Conservation (phyloP, 2,329 filamentous ascomycete species). For the Dichotomopilus funicola region DNA sequence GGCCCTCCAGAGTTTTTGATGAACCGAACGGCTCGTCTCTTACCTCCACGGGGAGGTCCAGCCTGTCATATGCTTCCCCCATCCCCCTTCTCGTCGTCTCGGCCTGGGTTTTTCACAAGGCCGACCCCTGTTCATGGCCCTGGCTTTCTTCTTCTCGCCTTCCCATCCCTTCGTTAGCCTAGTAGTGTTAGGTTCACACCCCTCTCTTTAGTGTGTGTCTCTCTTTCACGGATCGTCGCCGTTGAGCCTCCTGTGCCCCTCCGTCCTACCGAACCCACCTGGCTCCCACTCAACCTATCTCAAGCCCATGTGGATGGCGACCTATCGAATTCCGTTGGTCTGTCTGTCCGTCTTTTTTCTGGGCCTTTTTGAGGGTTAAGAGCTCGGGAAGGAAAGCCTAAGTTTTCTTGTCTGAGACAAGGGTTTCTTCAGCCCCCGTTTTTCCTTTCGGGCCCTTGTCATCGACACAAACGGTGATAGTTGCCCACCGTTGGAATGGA, state of each 20-base stretch:
- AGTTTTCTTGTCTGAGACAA: conserved; percentile 13
- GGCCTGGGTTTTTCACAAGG: conserved; percentile 16
- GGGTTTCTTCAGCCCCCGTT: conserved; percentile 21
- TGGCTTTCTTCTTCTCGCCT: conserved; percentile 9
- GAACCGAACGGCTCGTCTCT: conserved; percentile 12
- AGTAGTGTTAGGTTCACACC: conserved; percentile 21
- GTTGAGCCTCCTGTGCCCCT: conserved; percentile 23
- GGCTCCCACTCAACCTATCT: conserved; percentile 17
- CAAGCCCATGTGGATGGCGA: not conserved
- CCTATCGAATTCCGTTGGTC: too few species aligned
- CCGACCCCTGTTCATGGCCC: conserved; percentile 11
- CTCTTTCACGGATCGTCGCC: conserved; percentile 15
- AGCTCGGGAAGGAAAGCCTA: not conserved
- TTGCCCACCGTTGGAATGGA: conserved; percentile 24
- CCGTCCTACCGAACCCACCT: conserved; percentile 18
- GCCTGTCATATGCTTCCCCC: conserved; percentile 20
- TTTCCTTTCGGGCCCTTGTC: conserved; percentile 26
- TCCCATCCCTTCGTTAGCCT: conserved; percentile 13
- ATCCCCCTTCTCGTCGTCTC: conserved; percentile 19
- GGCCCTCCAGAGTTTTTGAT: conserved; percentile 14
- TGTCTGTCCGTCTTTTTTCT: too few species aligned
- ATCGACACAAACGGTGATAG: conserved; percentile 33
- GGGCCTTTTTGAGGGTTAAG: too few species aligned
- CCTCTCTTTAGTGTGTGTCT: not conserved
- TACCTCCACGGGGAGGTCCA: conserved; percentile 12